Evolutionary conservation across 306 rosid genomes (phyloP), one percentile per base, ranked within the genome.

Genomic region (Neltuma alba): DNA sequence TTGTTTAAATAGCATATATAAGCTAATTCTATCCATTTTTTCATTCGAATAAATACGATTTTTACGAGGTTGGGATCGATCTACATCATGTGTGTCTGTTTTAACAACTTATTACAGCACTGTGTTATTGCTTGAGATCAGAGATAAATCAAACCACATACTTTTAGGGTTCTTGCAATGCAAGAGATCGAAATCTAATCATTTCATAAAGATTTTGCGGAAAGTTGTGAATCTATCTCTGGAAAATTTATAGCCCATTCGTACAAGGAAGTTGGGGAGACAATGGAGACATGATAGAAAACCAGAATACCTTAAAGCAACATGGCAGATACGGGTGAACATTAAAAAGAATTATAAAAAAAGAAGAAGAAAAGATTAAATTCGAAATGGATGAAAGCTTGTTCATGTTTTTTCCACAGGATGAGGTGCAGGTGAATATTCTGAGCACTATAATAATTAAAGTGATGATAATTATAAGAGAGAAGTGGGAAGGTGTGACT

Each of bases 371-470:
- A 45, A 38, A 74, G 16, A 31, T 18, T 11, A n/a, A 77, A 66
- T 69, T 81, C 45, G 38, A 73, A 73, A 67, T 55, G 54, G 75
- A 40, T 69, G 80, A 81, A 81, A 38, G 60, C 80, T 72, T 73
- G 67, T 66, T 40, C 67, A 27, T 57, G 62, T 63, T 64, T 58
- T 58, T 78, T 33, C 83, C 62, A 74, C 72, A 38, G 54, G 5
- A 55, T 2, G 2, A 58, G 61, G 62, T 54, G 72, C 80, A 28
- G 50, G 76, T 79, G 77, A 78, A 85, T 82, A 82, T 86, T 86
- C 86, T 72, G 45, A 2, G 12, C 71, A 14, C 40, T 72, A 20
- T 57, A 21, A 21, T 55, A 57, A 33, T 58, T 57, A 69, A 82
- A 82, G 62, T 47, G 31, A 48, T 60, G 15, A 9, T 25, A 25